phyloP scores from a whole-genome alignment of 2,329 filamentous ascomycete genomes.

The Fusarium illudens region DNA sequence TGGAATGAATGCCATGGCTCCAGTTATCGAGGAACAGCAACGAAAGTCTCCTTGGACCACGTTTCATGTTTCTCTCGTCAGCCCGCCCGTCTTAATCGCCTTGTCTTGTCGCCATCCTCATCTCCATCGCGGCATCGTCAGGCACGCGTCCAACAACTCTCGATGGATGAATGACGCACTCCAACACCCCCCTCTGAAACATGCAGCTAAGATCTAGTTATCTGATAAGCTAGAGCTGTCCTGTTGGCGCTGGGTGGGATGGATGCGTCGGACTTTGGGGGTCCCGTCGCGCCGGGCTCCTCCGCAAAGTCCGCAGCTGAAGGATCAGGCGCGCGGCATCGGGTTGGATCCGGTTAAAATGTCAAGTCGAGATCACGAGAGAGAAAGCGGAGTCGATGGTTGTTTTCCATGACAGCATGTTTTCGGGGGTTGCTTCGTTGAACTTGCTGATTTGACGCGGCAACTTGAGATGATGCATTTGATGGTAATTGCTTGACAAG shows the following conservation, averaged over 20 bases:
- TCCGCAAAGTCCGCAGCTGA: slow-evolving; percentile 26
- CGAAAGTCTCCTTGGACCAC: background rate
- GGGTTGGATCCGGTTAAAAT: background rate
- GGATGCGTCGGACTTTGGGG: slow-evolving; percentile 18
- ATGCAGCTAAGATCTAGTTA: slow-evolving; percentile 35
- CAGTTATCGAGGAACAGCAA: background rate
- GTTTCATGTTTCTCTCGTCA: background rate
- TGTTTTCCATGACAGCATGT: slow-evolving; percentile 3
- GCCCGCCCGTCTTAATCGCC: background rate
- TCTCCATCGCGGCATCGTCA: slow-evolving; percentile 7
- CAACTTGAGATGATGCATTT: background rate
- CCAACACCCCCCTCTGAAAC: slow-evolving; percentile 3
- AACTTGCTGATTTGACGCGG: background rate
- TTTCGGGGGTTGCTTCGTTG: background rate
- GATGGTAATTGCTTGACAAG: background rate
- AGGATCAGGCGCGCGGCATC: slow-evolving; percentile 11
- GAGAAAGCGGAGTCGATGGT: background rate
- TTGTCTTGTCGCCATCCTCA: slow-evolving; percentile 5
- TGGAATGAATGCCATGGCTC: background rate
- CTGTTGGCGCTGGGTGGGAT: slow-evolving; percentile 11
- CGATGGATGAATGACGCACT: slow-evolving; percentile 33
- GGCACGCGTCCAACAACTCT: slow-evolving; percentile 7
- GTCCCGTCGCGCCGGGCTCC: background rate
- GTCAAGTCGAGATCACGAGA: background rate
- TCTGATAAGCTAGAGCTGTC: slow-evolving; percentile 34